Base-by-base conservation (phyloP, 768 basidiomycete species). In the Mycena pura region DNA sequence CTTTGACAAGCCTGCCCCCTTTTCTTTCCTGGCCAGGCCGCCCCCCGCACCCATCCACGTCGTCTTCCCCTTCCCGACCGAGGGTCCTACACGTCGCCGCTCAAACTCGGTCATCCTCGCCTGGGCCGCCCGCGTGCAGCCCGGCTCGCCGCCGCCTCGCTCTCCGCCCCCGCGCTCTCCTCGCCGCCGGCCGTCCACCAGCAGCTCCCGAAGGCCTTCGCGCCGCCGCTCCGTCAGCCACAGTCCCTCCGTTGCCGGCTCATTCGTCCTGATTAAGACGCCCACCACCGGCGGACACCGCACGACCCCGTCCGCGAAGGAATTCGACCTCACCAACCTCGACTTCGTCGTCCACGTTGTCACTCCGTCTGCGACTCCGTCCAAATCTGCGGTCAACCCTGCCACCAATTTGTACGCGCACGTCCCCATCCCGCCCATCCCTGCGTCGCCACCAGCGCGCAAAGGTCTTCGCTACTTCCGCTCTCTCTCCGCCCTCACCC, bases 101-200 rank as follows among this genome's bases (percentile, higher is more conserved):
- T 81, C 84, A 21, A 79, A 75, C 51, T 80, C 84, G 2, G 79
- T 78, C 36, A 89, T 91, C 44, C 68, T 82, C 15, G 64, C 83
- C 36, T 92, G 90, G 90, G 87, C 84, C 5, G 75, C 84, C 19
- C 79, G 76, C 63, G 87, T 92, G 54, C 85, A 88, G 57, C 90
- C 90, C 5, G 90, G 89, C 6, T 86, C 89, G 15, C 89, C 90
- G 3, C 78, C 78, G 4, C 76, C 82, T 2, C 67, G 69, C 28
- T 80, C 80, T 6, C 77, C 77, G n/a, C n/a, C n/a, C n/a, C 76
- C 82, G 2, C 67, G 69, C 28, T 80, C 80, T 6, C 77, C 77
- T 19, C 73, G 74, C 40, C 76, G 77, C 27, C 69, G 80, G 6
- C 68, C 70, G 0, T 76, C 73, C 43, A 45, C 62, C 22, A 65